A percentile compares a stretch with the other conserved stretches of the same genome.
These are phyloP conservation scores for Pseudomassariella vexata DNA, from an alignment of 2,329 filamentous ascomycete species.

Conservation along the genomic window DNA sequence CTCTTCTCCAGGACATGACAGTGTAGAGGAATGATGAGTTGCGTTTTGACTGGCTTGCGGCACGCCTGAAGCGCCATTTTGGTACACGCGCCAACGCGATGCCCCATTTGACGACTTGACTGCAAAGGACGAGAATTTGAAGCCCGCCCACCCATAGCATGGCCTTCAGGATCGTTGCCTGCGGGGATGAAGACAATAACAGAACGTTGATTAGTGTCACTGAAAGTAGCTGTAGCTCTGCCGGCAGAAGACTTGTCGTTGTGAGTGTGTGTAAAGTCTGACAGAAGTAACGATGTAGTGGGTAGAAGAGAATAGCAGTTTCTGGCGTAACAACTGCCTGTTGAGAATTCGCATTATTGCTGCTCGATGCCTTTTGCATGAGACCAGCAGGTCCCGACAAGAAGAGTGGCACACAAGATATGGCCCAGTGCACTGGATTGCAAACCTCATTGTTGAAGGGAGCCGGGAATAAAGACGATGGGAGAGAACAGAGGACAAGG, in stretches of 20 bases:
- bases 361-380: no score
- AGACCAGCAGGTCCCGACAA: no score
- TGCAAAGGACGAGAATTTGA: conserved; percentile 66
- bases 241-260: conserved; percentile 78
- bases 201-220: conserved; percentile 76
- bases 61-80: conserved; percentile 77
- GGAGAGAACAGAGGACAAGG: conserved; percentile 73
- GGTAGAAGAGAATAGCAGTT: conserved; percentile 63
- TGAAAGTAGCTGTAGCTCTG: conserved; percentile 84
- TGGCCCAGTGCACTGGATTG: conserved; percentile 70
- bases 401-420: conserved; percentile 66
- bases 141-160: conserved; percentile 82
- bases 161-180: conserved; percentile 78
- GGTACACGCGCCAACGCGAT: conserved; percentile 83
- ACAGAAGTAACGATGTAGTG: conserved; percentile 74
- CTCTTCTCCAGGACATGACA: conserved; percentile 38
- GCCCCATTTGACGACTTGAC: conserved; percentile 72
- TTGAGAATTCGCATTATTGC: conserved; percentile 19
- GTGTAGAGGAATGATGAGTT: conserved; percentile 29
- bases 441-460: conserved; percentile 49
- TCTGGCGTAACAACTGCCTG: conserved; percentile 43
- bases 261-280: conserved; percentile 72
- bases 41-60: conserved; percentile 30
- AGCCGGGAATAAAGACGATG: conserved; percentile 65
- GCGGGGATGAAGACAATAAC: conserved; percentile 71